phyloP scores from a whole-genome alignment of 2,329 filamentous ascomycete species.

The Mycosphaerelloides madeirae region DNA sequence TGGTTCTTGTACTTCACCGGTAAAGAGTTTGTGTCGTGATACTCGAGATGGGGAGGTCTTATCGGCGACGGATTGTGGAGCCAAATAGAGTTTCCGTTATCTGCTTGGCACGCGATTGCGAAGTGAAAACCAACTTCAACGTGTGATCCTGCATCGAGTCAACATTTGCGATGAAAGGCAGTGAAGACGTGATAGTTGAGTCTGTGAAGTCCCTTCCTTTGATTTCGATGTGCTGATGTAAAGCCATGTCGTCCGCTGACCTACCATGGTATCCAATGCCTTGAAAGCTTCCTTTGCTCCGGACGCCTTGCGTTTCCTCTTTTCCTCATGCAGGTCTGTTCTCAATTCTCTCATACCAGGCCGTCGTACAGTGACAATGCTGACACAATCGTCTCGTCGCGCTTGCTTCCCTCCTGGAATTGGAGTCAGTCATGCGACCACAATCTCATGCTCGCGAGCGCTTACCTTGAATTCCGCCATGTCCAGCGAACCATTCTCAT shows the following conservation, averaged over 20 bases:
- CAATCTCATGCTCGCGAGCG: neutral
- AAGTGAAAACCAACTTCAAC: too few relatives aligned
- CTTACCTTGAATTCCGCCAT: conserved; percentile 85
- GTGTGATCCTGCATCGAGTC: too few relatives aligned
- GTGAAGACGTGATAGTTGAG: too few relatives aligned
- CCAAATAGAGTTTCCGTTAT: too few relatives aligned
- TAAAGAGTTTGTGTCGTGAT: too few relatives aligned
- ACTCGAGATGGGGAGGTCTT: too few relatives aligned
- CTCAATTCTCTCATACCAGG: conserved; percentile 53
- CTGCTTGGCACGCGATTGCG: too few relatives aligned
- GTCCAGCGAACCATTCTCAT: conserved; percentile 94
- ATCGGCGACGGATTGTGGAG: too few relatives aligned
- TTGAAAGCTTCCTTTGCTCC: neutral
- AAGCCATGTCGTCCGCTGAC: neutral
- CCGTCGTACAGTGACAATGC: conserved; percentile 95
- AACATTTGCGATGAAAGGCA: too few relatives aligned
- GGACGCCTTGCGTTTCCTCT: neutral
- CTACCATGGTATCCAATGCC: neutral
- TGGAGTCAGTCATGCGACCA: conserved; percentile 11
- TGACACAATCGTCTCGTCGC: conserved; percentile 97
- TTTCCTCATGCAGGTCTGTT: neutral
- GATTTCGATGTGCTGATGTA: neutral
- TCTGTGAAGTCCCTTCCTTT: too few relatives aligned
- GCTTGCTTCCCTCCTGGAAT: conserved; percentile 78
- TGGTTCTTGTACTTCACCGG: too few relatives aligned